These are phyloP conservation scores for Phylloporus sp. DNA, from an alignment of 768 basidiomycete species.

Conservation along the genomic window DNA sequence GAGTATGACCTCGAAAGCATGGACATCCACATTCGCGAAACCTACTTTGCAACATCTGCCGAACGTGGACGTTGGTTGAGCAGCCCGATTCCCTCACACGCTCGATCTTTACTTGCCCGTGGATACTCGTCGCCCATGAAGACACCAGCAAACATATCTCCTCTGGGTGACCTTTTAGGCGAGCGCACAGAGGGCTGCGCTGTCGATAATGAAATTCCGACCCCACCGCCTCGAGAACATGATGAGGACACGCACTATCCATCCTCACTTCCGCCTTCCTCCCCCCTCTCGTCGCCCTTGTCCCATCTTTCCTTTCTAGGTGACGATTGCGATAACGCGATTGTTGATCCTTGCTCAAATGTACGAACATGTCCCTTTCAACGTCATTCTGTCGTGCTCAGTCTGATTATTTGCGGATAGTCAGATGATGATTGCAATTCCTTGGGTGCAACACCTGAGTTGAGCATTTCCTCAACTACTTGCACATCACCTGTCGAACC, in stretches of 20 bases:
- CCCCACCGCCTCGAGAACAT: conserved; percentile 3
- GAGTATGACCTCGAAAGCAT: conserved; percentile 32
- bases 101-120: conserved; percentile 13
- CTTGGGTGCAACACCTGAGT: conserved; percentile 6
- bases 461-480: conserved; percentile 10
- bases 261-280: conserved; percentile 37
- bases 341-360: conserved; percentile 21
- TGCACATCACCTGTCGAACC: conserved; percentile 12
- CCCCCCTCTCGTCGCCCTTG: conserved; percentile 43
- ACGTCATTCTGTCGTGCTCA: not conserved
- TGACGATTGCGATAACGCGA: conserved; percentile 13
- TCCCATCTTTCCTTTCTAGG: conserved; percentile 35
- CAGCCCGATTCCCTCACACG: conserved; percentile 39
- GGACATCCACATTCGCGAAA: conserved; percentile 39
- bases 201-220: not conserved
- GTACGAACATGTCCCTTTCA: conserved; percentile 24
- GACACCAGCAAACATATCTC: conserved; percentile 1
- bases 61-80: conserved; percentile 59
- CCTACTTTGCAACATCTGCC: conserved; percentile 52
- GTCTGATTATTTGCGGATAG: conserved; percentile 9
- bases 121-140: conserved; percentile 25
- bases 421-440: conserved; percentile 8
- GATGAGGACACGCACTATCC: conserved; percentile 19
- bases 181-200: conserved; percentile 1
- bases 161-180: conserved; percentile 1